Conservation (phyloP, 2,329 filamentous ascomycete genomes). For the Venturiaceae sp. region DNA sequence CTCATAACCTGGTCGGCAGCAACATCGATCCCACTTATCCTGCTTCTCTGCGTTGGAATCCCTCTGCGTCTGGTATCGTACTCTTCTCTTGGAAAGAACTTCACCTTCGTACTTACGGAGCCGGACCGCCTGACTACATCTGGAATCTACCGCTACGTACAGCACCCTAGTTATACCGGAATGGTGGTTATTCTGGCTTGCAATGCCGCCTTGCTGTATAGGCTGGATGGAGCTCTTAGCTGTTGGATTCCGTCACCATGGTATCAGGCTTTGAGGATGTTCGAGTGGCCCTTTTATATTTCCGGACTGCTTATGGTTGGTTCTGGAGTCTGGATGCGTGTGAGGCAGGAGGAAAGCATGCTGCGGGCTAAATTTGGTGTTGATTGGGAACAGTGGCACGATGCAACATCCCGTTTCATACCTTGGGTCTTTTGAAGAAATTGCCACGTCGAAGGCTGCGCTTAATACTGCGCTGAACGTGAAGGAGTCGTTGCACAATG, state of each 20-base stretch:
- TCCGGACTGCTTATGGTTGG: background rate
- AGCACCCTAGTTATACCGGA: constrained; percentile 44
- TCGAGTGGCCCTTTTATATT: background rate
- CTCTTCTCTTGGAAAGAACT: constrained; percentile 37
- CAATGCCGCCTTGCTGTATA: background rate
- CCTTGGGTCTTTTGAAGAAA: constrained; percentile 24
- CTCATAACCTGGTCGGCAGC: too few relatives aligned
- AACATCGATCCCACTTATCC: too few relatives aligned
- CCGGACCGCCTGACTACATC: constrained; percentile 37
- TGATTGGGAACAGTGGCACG: constrained; percentile 41
- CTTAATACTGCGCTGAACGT: too few relatives aligned
- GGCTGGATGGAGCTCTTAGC: background rate
- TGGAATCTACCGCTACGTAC: constrained; percentile 39
- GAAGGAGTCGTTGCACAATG: too few relatives aligned
- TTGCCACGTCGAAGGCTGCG: too few relatives aligned
- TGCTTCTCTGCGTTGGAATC: too few relatives aligned
- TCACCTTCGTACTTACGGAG: constrained; percentile 41
- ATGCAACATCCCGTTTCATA: constrained; percentile 37
- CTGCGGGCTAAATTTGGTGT: constrained; percentile 34
- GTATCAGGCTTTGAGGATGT: background rate
- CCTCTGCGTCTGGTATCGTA: constrained; percentile 30
- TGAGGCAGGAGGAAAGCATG: constrained; percentile 43
- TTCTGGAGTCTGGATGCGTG: constrained; percentile 21
- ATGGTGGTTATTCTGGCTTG: constrained; percentile 24
- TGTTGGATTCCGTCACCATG: background rate